Evolutionary conservation across 2,329 filamentous ascomycete species (phyloP).

Genomic region (Penicillium sp.): DNA sequence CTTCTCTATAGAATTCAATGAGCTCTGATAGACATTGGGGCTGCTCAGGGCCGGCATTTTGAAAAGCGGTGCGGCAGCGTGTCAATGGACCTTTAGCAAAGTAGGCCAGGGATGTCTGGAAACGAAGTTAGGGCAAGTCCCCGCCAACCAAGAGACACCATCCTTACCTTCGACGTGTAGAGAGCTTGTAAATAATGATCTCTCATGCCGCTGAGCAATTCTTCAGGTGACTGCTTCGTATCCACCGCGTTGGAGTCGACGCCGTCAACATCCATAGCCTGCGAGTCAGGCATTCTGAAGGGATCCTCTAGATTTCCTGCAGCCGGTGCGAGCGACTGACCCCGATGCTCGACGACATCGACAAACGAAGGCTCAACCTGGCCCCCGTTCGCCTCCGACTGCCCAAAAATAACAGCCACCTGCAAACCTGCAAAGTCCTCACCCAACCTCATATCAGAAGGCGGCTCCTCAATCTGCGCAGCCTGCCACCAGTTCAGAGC

Average conservation of each 20-base stretch:
- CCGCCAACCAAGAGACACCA: not conserved
- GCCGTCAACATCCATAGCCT: constrained; percentile 17
- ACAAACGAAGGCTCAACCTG: constrained; percentile 16
- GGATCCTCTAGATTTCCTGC: constrained; percentile 1
- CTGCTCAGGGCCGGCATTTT: constrained; percentile 24
- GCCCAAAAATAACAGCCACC: constrained; percentile 32
- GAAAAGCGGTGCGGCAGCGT: constrained; percentile 42
- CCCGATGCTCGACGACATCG: constrained; percentile 17
- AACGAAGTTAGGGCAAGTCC: constrained; percentile 12
- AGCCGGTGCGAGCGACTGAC: constrained; percentile 13
- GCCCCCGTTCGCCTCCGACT: constrained; percentile 3
- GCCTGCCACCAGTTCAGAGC: constrained; percentile 33
- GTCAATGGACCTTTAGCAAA: constrained; percentile 50
- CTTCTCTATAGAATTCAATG: constrained; percentile 39
- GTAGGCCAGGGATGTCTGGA: constrained; percentile 47
- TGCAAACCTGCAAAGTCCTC: constrained; percentile 25
- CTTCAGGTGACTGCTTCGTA: constrained; percentile 30
- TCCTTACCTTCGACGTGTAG: constrained; percentile 41
- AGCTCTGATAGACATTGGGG: constrained; percentile 27
- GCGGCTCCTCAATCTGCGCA: constrained; percentile 32
- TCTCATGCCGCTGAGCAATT: constrained; percentile 34
- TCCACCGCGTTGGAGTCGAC: constrained; percentile 8
- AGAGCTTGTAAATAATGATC: constrained; percentile 43
- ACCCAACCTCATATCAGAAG: constrained; percentile 17
- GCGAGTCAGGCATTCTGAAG: constrained; percentile 14